Percentiles rank a stretch among this genome's conserved stretches.
phyloP scores from a whole-genome alignment of 306 rosid species.

The Quercus bicolor region DNA sequence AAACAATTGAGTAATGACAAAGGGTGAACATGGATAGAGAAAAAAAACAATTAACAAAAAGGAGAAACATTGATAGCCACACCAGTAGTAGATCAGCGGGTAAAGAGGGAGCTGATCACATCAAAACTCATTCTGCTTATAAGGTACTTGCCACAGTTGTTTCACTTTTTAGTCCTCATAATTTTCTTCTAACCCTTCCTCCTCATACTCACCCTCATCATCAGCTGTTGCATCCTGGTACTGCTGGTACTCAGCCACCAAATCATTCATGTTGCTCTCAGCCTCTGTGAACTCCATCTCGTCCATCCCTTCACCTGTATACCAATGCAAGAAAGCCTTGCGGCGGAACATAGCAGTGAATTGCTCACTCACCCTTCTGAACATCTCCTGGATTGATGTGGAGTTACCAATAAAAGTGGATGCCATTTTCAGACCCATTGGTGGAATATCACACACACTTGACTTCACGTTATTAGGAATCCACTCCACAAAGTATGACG shows the following conservation, averaged over 20 bases:
- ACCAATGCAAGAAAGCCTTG: conserved; percentile 95
- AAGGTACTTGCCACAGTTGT: conserved; percentile 1
- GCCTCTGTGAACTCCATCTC: conserved; percentile 98
- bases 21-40: conserved; percentile 26
- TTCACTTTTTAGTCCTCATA: conserved; percentile 27
- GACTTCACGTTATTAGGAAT: conserved; percentile 95
- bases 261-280: conserved; percentile 91
- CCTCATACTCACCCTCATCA: conserved; percentile 71
- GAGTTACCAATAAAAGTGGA: conserved; percentile 93
- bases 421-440: conserved; percentile 74
- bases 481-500: conserved; percentile 92
- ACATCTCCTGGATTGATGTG: conserved; percentile 94
- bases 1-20: conserved; percentile 16
- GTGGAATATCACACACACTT: conserved; percentile 88
- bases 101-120: conserved; percentile 1
- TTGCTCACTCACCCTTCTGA: conserved; percentile 92
- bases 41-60: conserved; percentile 16
- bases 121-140: conserved; percentile 1
- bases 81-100: conserved; percentile 23
- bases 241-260: conserved; percentile 93
- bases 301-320: conserved; percentile 95
- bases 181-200: conserved; percentile 49
- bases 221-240: conserved; percentile 90
- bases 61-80: conserved; percentile 5
- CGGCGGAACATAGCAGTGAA: conserved; percentile 90